Base-by-base conservation (phyloP, 257 asterid species). In the Solanum habrochaites region DNA sequence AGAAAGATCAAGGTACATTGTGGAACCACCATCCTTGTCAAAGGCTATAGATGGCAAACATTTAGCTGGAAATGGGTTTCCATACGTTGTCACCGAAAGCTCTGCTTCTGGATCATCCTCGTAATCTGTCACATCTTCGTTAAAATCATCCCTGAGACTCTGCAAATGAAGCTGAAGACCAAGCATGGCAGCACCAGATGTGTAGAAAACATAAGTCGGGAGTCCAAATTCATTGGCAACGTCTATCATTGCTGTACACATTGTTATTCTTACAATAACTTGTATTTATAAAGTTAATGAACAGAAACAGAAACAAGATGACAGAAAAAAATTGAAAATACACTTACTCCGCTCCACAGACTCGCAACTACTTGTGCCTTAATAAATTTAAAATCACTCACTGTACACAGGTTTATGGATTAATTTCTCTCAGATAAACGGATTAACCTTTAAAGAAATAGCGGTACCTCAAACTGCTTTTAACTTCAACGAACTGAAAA, bases 91-190 rank as follows among this genome's bases (percentile, higher is more conserved):
- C 45, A 92, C 29, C 0, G 62, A 11, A 29, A 89, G 23, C 40
- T 35, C 88, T 2, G 37, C 31, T 13, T 87, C 86, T n/a, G 72
- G 86, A 15, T 73, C 32, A 18, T 49, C 69, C 23, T 83, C 32
- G 18, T 43, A 49, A 1, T 73, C 89, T 3, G 85, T 74, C 18
- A 88, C 62, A 0, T 90, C 87, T 39, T 58, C 13, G 23, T 83
- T 6, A 42, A 25, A 9, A 18, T 88, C 58, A 77, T 88, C 91
- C 11, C 82, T 42, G n/a, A 87, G 88, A 3, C 6, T 70, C 82
- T 88, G 90, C 8, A 88, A 42, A 62, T 86, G 87, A 29, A 90
- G 47, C 52, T 78, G 52, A 3, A 87, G 86, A 31, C 92, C 89
- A 14, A 90, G 91, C 16, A 73, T 52, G 3, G 37, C 81, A 21